Evolutionary conservation across 2,329 filamentous ascomycete species (phyloP).

Genomic region (Aspergillus costaricaensis): DNA sequence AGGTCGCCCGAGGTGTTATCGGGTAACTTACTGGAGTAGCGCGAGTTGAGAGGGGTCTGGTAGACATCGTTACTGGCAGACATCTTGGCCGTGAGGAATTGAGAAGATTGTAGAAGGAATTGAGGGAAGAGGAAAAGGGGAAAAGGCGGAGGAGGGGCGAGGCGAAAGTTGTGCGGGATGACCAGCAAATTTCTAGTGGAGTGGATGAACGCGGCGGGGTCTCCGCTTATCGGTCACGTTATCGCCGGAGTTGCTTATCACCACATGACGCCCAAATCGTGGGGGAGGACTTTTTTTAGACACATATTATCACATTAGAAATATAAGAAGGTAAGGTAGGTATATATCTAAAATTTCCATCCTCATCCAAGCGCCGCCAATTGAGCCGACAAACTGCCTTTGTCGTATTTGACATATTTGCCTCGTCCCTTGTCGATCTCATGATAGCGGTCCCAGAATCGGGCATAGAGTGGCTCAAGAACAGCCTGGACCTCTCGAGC

Average conservation of each 20-base stretch:
- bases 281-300: neutral
- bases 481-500: slow-evolving; percentile 84
- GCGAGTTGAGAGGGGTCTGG: slow-evolving; percentile 68
- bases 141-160: slow-evolving; percentile 10
- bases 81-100: slow-evolving; percentile 34
- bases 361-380: slow-evolving; percentile 49
- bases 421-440: slow-evolving; percentile 97
- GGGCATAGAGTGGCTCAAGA: slow-evolving; percentile 88
- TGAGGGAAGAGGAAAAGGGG: slow-evolving; percentile 20
- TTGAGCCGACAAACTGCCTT: slow-evolving; percentile 70
- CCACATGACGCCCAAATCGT: slow-evolving; percentile 23
- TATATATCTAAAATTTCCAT: neutral
- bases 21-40: slow-evolving; percentile 65
- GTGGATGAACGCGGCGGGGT: slow-evolving; percentile 30
- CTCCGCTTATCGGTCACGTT: slow-evolving; percentile 42
- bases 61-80: slow-evolving; percentile 55
- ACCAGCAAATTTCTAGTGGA: slow-evolving; percentile 34
- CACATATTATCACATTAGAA: neutral
- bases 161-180: slow-evolving; percentile 25
- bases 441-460: slow-evolving; percentile 97
- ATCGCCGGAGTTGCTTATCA: slow-evolving; percentile 30
- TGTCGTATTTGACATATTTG: slow-evolving; percentile 98
- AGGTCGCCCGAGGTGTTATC: neutral
- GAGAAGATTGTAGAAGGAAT: slow-evolving; percentile 18
- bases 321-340: neutral